These are phyloP conservation scores for Poa annua DNA, from an alignment of 176 grass and related monocot species.

Conservation along the genomic window DNA sequence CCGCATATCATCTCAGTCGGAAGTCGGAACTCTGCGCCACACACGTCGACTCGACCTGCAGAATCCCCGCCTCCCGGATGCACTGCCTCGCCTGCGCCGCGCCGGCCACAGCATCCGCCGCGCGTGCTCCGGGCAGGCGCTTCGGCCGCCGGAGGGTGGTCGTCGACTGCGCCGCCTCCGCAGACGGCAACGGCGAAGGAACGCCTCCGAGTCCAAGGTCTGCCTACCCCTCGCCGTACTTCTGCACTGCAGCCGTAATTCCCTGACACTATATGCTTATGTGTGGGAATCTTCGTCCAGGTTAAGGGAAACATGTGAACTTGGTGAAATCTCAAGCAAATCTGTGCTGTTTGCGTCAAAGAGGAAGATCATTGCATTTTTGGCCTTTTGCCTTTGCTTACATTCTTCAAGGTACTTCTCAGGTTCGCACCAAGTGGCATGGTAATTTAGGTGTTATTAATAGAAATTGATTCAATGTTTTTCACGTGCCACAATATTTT, in stretches of 20 bases:
- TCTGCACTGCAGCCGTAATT: not conserved
- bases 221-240: not conserved
- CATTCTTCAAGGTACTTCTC: constrained; percentile 86
- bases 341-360: constrained; percentile 47
- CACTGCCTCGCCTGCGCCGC: constrained; percentile 42
- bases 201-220: constrained; percentile 36
- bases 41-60: not conserved
- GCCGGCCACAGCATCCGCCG: constrained; percentile 25
- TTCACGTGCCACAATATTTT: not conserved
- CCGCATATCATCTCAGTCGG: constrained; percentile 13
- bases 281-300: constrained; percentile 39
- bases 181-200: constrained; percentile 36
- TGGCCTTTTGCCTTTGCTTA: constrained; percentile 65
- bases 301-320: constrained; percentile 44
- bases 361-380: constrained; percentile 68
- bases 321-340: constrained; percentile 44
- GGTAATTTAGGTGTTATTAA: constrained; percentile 12
- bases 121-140: constrained; percentile 26
- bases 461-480: constrained; percentile 10
- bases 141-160: constrained; percentile 50
- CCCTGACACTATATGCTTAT: not conserved
- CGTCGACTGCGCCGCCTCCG: constrained; percentile 39
- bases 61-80: constrained; percentile 40
- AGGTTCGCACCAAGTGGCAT: constrained; percentile 75
- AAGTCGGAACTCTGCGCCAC: constrained; percentile 20